Evolutionary conservation across 495 filamentous ascomycete species (phyloP).

Genomic region (Astrothelium macrocarpum): DNA sequence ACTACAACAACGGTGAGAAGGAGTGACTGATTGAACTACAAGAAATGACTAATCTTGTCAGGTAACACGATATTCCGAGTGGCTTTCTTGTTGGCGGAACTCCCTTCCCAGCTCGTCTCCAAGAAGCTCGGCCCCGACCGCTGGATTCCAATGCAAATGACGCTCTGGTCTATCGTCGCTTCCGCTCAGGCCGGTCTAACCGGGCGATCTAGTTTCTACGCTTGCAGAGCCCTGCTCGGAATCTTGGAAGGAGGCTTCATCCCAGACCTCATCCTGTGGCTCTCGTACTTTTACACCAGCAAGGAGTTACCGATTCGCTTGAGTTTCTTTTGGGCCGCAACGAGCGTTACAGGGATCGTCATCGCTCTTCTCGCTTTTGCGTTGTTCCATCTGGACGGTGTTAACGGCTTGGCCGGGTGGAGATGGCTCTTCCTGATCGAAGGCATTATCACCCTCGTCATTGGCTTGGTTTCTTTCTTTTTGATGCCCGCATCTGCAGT

Average conservation of each 20-base stretch:
- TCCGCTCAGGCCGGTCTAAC: constrained; percentile 35
- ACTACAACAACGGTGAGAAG: constrained; percentile 38
- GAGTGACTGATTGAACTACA: neutral
- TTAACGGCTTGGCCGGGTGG: constrained; percentile 42
- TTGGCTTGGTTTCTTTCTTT: constrained; percentile 44
- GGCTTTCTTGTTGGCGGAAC: constrained; percentile 40
- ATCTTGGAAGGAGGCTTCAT: constrained; percentile 36
- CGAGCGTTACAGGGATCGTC: constrained; percentile 37
- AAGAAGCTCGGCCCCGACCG: constrained; percentile 41
- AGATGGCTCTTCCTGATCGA: constrained; percentile 45
- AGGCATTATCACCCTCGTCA: constrained; percentile 42
- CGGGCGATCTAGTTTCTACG: constrained; percentile 32
- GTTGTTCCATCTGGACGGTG: constrained; percentile 42
- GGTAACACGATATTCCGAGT: constrained; percentile 33
- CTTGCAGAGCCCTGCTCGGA: constrained; percentile 36
- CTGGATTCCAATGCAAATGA: constrained; percentile 41
- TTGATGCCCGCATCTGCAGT: constrained; percentile 42
- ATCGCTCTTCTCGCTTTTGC: constrained; percentile 41
- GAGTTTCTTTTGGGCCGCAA: constrained; percentile 42
- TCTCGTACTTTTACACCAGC: constrained; percentile 44
- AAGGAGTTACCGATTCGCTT: constrained; percentile 42
- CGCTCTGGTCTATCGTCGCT: constrained; percentile 36
- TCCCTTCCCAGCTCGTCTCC: constrained; percentile 39
- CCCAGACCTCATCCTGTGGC: constrained; percentile 39
- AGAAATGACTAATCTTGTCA: too few species aligned